A percentile compares a stretch with the other conserved stretches of the same genome.
Evolutionary conservation across 2,329 filamentous ascomycete species (phyloP).

Genomic region (Fusarium sp.): DNA sequence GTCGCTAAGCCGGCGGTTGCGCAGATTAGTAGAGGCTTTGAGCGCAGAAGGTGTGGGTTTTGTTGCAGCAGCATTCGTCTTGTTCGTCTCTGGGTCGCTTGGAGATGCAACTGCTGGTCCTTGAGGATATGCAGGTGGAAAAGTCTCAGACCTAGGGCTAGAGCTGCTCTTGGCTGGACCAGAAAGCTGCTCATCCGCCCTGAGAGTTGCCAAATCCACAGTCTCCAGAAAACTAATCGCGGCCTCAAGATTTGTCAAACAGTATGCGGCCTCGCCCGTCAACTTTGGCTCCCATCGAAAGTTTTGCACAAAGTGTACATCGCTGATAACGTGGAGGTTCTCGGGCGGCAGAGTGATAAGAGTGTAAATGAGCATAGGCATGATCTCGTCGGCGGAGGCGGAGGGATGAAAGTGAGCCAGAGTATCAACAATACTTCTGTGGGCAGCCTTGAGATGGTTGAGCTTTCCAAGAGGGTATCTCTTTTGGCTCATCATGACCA

Average conservation of each 20-base stretch:
- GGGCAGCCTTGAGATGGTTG: constrained; percentile 85
- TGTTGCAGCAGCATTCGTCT: constrained; percentile 46
- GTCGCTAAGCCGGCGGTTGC: constrained; percentile 83
- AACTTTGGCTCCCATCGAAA: constrained; percentile 89
- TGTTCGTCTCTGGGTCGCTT: constrained; percentile 46
- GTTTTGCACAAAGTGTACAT: constrained; percentile 92
- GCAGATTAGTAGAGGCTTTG: constrained; percentile 60
- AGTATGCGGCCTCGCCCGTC: constrained; percentile 95
- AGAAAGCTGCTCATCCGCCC: constrained; percentile 79
- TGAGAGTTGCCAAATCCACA: constrained; percentile 89
- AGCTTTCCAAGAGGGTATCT: constrained; percentile 92
- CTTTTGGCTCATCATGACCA: constrained; percentile 86
- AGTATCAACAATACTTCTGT: constrained; percentile 95
- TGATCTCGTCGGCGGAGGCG: constrained; percentile 95
- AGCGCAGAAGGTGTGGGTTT: constrained; percentile 55
- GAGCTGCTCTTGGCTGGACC: constrained; percentile 68
- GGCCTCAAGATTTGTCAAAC: constrained; percentile 94
- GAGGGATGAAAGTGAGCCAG: constrained; percentile 74
- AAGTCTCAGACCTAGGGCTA: constrained; percentile 63
- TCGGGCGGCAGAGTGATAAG: constrained; percentile 91
- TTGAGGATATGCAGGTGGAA: constrained; percentile 66
- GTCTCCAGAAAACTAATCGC: constrained; percentile 95
- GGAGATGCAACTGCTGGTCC: constrained; percentile 51
- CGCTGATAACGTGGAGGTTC: constrained; percentile 89
- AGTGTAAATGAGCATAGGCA: constrained; percentile 96